Evolutionary conservation across 805 yeast genomes (phyloP), one percentile per base, ranked within the genome.

Genomic region (Metschnikowia vanudenii): DNA sequence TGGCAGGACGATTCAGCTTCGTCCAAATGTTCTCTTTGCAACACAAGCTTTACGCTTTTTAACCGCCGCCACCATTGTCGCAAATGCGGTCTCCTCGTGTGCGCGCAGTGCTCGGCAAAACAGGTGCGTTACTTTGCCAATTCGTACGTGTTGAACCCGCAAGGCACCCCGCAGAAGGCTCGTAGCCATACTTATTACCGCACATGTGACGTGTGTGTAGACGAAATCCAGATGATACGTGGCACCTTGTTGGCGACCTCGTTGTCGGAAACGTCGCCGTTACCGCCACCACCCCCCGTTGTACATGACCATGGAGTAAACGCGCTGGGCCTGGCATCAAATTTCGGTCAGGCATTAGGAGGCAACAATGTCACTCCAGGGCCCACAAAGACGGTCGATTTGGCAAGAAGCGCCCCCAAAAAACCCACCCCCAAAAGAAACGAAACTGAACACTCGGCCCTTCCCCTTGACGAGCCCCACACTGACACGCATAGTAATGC

Each of bases 41-140:
- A 60, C 26, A 50, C 61, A 0, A 45, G 53, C 33, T 88, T 82
- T 66, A 71, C 82, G 2, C 64, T 87, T 46, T 81, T 85, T 62
- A 78, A 71, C 60, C 74, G 96, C 47, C 75, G 90, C 46, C 96
- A 88, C 65, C 96, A 88, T 62, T 88, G 96, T 63, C 73, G 94
- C 43, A 74, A 71, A 49, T 88, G 96, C 67, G 96, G 96, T 2
- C 71, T 81, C 29, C 84, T 89, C 0, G 87, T 84, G 14, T 88
- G 96, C 64, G 84, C 81, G 26, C 57, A 61, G 33, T 88, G 96
- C 58, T 82, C 92, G 6, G 60, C 68, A 8, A 71, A 77, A 18
- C 63, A 65, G 35, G 72, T 79, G 6, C 69, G 73, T 29, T 61
- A 58, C 45, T 57, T 58, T 38, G 50, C 60, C 37, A 51, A 52